Evolutionary conservation across 2,329 filamentous ascomycete genomes (phyloP), one percentile per base, ranked within the genome.

Genomic region (Penicillium sp.): DNA sequence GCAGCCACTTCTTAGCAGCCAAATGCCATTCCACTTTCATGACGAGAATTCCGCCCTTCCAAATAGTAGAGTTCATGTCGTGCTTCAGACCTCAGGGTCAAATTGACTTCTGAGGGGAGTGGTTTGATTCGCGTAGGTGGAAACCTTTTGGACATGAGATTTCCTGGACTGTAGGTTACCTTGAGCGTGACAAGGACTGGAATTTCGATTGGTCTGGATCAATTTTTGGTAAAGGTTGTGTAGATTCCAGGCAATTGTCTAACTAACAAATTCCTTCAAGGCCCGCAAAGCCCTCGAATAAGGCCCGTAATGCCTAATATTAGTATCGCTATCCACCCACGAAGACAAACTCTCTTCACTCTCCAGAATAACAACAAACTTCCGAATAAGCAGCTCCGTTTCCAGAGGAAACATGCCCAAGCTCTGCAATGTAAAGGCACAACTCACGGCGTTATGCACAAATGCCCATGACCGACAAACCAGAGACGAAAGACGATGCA

Each of bases 401-500:
- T 31, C 27, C 16, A 31, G 27, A 50, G 33, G 23, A 16, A 19
- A 26, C 49, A 37, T n/a, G 0, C 42, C 48, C 5, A 55, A 14
- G 31, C 25, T 51, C n/a, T 54, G 57, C 9, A 66, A 44, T 2
- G 57, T 58, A 50, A 64, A 55, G 8, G 63, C 63, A 50, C 62
- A 63, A 50, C 63, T 64, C n/a, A 66, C 63, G 3, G 62, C 57
- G 46, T 63, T 66, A 16, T 66, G 64, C n/a, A 65, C 64, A 45
- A 65, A 66, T 7, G 62, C 61, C 59, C 62, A 66, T 2, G 55
- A 61, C 11, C 63, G 63, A 50, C 63, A 65, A 4, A 64, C 58
- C 4, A 31, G 42, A 1, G 62, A 49, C 0, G 63, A 61, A 11
- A 64, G 53, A 5, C 58, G 63, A 29, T 64, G 60, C 31, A 64